Percentiles rank a stretch among this genome's conserved stretches.
Conservation (phyloP, 2,329 filamentous ascomycete species). For the Scopulariopsis brevicaulis region DNA sequence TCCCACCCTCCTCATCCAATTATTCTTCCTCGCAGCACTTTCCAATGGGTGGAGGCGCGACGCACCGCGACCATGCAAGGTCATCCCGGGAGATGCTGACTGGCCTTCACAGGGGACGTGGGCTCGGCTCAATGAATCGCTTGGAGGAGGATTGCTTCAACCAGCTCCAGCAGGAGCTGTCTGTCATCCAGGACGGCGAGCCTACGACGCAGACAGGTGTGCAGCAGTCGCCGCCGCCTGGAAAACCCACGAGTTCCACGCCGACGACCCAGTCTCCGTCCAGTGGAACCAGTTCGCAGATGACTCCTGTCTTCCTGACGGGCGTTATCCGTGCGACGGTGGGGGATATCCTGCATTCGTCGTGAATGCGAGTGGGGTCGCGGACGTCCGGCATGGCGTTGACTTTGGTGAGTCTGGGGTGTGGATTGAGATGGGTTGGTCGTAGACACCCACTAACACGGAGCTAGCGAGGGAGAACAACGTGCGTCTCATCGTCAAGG, state of each 20-base stretch:
- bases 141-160: slow-evolving; percentile 24
- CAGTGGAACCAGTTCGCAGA: slow-evolving; percentile 27
- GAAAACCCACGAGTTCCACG: slow-evolving; percentile 1
- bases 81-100: slow-evolving; percentile 23
- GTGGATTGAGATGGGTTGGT: background rate
- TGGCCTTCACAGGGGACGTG: slow-evolving; percentile 33
- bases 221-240: slow-evolving; percentile 1
- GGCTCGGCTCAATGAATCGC: slow-evolving; percentile 26
- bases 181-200: slow-evolving; percentile 5
- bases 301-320: slow-evolving; percentile 30
- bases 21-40: background rate
- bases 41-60: slow-evolving; percentile 1
- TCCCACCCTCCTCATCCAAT: background rate
- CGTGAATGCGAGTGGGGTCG: slow-evolving; percentile 12
- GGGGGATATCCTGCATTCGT: slow-evolving; percentile 13
- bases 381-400: slow-evolving; percentile 13
- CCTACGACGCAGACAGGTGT: slow-evolving; percentile 7
- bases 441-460: background rate
- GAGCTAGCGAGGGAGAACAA: slow-evolving; percentile 25
- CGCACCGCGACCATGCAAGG: slow-evolving; percentile 21
- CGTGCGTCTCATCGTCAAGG: slow-evolving; percentile 28
- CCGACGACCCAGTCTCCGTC: slow-evolving; percentile 8
- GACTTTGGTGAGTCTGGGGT: slow-evolving; percentile 18
- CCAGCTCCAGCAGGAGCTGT: slow-evolving; percentile 17
- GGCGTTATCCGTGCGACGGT: slow-evolving; percentile 16